Conservation (phyloP, 257 asterid genomes). For the Capsicum pubescens region DNA sequence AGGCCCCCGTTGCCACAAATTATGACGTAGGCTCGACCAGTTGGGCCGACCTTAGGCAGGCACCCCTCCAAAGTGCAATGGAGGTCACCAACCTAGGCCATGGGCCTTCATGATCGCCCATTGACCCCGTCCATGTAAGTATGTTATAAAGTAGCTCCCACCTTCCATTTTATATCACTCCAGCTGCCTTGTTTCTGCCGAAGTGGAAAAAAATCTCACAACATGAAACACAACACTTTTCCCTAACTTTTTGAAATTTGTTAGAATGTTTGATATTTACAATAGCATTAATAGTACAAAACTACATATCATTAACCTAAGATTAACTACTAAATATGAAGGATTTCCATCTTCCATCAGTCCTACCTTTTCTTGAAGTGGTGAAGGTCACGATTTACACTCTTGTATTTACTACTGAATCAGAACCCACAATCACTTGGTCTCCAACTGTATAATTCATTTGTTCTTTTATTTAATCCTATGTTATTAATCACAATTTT, state of each 20-base stretch:
- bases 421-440: background rate
- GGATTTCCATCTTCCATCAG: background rate
- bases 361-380: background rate
- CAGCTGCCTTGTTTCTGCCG: background rate
- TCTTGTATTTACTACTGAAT: background rate
- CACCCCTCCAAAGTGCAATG: slow-evolving; percentile 32
- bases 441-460: background rate
- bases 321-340: background rate
- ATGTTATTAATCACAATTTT: background rate
- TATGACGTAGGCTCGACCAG: background rate
- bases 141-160: background rate
- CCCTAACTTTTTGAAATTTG: background rate
- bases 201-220: background rate
- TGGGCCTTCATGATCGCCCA: slow-evolving; percentile 25
- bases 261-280: background rate
- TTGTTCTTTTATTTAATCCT: background rate
- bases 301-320: background rate
- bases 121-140: slow-evolving; percentile 38
- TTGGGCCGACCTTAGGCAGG: background rate
- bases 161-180: background rate
- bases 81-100: slow-evolving; percentile 34
- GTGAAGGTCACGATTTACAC: background rate
- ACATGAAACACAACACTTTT: too few species aligned
- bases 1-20: background rate
- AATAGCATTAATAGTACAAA: background rate